Evolutionary conservation across 1,284 basidiomycete genomes (phyloP).

Genomic region (Ustilago lituana): DNA sequence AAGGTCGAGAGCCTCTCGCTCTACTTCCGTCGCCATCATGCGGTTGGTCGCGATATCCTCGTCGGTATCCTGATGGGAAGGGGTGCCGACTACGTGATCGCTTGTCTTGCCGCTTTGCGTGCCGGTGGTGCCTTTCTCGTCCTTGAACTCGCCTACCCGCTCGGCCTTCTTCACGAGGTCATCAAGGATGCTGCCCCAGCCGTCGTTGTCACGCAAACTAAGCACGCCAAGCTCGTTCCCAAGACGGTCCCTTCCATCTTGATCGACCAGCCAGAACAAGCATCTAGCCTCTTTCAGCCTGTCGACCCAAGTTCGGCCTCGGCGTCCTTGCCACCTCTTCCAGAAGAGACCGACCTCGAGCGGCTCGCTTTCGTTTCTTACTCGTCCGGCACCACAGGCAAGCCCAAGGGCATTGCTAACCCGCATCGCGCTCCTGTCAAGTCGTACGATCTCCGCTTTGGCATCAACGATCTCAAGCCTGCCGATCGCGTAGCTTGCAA

Average conservation of each 20-base stretch:
- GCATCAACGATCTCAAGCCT: conserved; percentile 55
- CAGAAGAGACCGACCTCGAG: conserved; percentile 56
- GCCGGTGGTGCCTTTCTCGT: conserved; percentile 67
- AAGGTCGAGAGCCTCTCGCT: conserved; percentile 48
- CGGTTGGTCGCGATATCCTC: conserved; percentile 53
- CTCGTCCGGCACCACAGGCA: conserved; percentile 66
- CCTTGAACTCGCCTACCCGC: conserved; percentile 66
- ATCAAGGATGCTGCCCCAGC: conserved; percentile 64
- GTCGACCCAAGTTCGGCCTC: background rate
- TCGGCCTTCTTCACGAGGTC: conserved; percentile 59
- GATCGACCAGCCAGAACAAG: conserved; percentile 26
- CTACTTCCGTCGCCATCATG: conserved; percentile 47
- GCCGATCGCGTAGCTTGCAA: conserved; percentile 65
- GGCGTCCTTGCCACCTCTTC: conserved; percentile 22
- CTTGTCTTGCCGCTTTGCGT: conserved; percentile 62
- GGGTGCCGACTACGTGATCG: conserved; percentile 65
- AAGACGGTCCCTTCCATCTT: conserved; percentile 30
- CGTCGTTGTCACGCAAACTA: conserved; percentile 60
- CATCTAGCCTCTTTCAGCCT: conserved; percentile 11
- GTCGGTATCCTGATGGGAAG: conserved; percentile 63
- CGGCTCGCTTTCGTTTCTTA: conserved; percentile 66
- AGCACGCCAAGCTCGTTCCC: conserved; percentile 51
- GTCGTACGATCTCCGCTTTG: conserved; percentile 64
- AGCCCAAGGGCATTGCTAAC: conserved; percentile 66
- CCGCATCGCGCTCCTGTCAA: conserved; percentile 63